Conservation (phyloP, 129 eudicot species). For the Lactuca saligna region DNA sequence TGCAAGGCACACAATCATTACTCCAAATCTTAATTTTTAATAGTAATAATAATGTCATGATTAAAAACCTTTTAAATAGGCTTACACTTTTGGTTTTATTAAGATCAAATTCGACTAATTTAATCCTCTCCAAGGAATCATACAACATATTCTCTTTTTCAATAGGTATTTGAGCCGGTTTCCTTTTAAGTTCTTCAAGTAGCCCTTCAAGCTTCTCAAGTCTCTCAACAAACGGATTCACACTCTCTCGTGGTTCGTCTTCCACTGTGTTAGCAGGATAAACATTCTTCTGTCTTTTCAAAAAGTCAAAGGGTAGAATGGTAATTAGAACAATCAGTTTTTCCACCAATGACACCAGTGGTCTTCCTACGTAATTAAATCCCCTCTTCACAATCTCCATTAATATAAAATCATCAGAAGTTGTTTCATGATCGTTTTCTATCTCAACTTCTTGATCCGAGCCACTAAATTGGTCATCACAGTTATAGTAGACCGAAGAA, state of each 20-base stretch:
- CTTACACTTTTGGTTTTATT: conserved; percentile 77
- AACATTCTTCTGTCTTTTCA: conserved; percentile 44
- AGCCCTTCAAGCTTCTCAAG: conserved; percentile 56
- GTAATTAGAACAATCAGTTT: conserved; percentile 40
- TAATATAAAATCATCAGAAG: conserved; percentile 34
- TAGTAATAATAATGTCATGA: conserved; percentile 2
- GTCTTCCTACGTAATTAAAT: conserved; percentile 39
- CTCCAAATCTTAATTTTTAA: background rate
- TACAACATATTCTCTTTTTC: conserved; percentile 76
- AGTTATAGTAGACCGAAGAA: conserved; percentile 49
- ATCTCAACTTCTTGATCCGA: conserved; percentile 27
- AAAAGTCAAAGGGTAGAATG: conserved; percentile 32
- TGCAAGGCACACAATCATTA: conserved; percentile 9
- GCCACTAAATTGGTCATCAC: conserved; percentile 54
- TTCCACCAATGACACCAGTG: conserved; percentile 38
- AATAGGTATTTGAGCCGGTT: conserved; percentile 55
- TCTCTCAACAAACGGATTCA: conserved; percentile 49
- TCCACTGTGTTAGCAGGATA: conserved; percentile 45
- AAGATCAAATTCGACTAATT: conserved; percentile 76
- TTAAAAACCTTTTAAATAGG: conserved; percentile 16
- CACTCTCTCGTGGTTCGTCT: conserved; percentile 23
- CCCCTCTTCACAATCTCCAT: conserved; percentile 51
- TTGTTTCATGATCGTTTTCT: conserved; percentile 12
- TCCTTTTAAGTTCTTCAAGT: conserved; percentile 58
- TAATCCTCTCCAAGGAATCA: conserved; percentile 78